Percentiles rank a stretch among this genome's conserved stretches.
phyloP scores from a whole-genome alignment of 306 rosid genomes.

The Acacia acuminata region DNA sequence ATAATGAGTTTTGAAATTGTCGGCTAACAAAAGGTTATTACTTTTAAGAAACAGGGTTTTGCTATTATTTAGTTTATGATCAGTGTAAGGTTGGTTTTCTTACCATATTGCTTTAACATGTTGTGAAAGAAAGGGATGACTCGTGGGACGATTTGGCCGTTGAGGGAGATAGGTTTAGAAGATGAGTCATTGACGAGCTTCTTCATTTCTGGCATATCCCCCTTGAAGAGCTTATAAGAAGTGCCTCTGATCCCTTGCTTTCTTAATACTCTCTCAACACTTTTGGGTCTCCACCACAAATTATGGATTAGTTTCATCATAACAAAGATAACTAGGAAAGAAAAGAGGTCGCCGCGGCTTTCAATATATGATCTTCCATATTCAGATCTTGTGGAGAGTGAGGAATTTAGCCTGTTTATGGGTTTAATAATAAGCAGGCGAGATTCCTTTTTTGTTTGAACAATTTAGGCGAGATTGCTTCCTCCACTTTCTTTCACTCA shows the following conservation, averaged over 20 bases:
- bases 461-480: neutral
- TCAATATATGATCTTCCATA: conserved; percentile 35
- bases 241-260: conserved; percentile 50
- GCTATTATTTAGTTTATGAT: neutral
- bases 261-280: conserved; percentile 31
- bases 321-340: neutral
- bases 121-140: conserved; percentile 45
- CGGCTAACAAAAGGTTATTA: too few species aligned
- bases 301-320: conserved; percentile 21
- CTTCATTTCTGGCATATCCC: conserved; percentile 43
- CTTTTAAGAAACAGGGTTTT: too few species aligned
- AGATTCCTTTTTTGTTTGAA: neutral
- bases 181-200: conserved; percentile 25
- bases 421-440: neutral
- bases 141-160: conserved; percentile 41
- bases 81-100: conserved; percentile 2
- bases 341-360: conserved; percentile 20
- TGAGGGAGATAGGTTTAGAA: conserved; percentile 38
- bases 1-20: too few species aligned
- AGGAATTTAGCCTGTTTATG: neutral
- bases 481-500: too few species aligned
- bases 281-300: conserved; percentile 49
- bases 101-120: conserved; percentile 45
- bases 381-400: neutral
- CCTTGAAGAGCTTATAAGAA: conserved; percentile 37